These are phyloP conservation scores for Blumeriella jaapii DNA, from an alignment of 2,329 filamentous ascomycete genomes.

Conservation along the genomic window DNA sequence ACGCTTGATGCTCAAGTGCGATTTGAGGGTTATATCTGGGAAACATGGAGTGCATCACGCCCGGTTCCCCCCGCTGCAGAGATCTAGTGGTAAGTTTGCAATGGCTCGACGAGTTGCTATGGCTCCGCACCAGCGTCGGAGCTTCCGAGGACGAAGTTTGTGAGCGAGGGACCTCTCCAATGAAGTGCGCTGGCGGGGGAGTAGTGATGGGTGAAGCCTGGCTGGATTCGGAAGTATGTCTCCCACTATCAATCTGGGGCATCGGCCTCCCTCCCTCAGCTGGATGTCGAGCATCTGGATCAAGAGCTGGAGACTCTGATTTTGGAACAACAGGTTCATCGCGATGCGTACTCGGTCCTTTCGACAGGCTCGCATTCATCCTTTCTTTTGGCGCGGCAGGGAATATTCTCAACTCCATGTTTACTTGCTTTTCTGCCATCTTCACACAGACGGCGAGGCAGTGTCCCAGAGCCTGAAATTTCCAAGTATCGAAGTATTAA, in stretches of 20 bases:
- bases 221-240: constrained; percentile 13
- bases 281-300: constrained; percentile 15
- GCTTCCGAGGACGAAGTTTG: constrained; percentile 42
- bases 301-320: constrained; percentile 17
- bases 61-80: constrained; percentile 24
- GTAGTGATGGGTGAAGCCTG: constrained; percentile 15
- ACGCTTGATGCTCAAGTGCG: constrained; percentile 55
- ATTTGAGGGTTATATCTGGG: constrained; percentile 60
- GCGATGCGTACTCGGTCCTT: constrained; percentile 21
- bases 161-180: constrained; percentile 29
- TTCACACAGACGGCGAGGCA: constrained; percentile 5
- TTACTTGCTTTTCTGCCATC: constrained; percentile 22
- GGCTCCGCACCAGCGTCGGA: constrained; percentile 37
- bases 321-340: constrained; percentile 18
- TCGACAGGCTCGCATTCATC: constrained; percentile 16
- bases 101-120: constrained; percentile 39
- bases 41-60: constrained; percentile 58
- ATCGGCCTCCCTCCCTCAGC: constrained; percentile 12
- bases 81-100: constrained; percentile 33
- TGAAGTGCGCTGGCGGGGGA: constrained; percentile 21
- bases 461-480: not conserved
- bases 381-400: constrained; percentile 25
- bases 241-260: constrained; percentile 5
- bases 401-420: constrained; percentile 25
- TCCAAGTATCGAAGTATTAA: too few species aligned